Percentiles rank a stretch among this genome's conserved stretches.
Conservation (phyloP, 2,329 filamentous ascomycete species). For the Xylogone sp. region DNA sequence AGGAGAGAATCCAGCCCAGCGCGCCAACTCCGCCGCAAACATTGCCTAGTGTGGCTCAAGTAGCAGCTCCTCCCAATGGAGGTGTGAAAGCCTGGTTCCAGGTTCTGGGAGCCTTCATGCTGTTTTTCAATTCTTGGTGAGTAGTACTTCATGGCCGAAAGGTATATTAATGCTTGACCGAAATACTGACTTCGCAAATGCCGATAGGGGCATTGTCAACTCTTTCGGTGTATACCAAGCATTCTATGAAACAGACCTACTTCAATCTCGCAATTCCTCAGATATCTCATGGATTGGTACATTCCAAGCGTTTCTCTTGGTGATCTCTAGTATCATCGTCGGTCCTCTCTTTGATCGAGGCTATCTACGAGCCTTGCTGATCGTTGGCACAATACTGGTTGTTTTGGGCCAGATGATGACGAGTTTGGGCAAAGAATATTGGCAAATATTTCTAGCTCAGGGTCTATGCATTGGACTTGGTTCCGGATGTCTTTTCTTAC, state of each 20-base stretch:
- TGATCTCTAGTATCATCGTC: constrained; percentile 48
- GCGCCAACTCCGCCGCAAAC: neutral
- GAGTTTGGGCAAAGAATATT: constrained; percentile 48
- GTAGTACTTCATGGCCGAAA: neutral
- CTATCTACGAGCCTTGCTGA: constrained; percentile 44
- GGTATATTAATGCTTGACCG: neutral
- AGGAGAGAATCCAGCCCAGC: no score
- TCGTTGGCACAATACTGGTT: constrained; percentile 40
- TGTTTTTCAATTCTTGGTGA: constrained; percentile 25
- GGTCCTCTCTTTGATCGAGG: constrained; percentile 59
- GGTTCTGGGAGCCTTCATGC: constrained; percentile 21
- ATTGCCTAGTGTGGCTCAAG: neutral
- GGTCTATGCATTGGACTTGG: constrained; percentile 39
- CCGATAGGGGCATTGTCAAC: constrained; percentile 33
- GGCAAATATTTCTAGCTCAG: constrained; percentile 45
- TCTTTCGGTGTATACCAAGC: constrained; percentile 42
- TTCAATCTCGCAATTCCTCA: constrained; percentile 43
- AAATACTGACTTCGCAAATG: neutral
- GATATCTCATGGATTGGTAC: constrained; percentile 57
- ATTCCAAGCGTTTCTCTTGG: constrained; percentile 48
- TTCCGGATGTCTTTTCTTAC: constrained; percentile 36
- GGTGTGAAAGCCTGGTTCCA: constrained; percentile 27
- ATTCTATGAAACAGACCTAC: constrained; percentile 47
- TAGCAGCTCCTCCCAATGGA: constrained; percentile 18
- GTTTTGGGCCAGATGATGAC: constrained; percentile 61